Evolutionary conservation across 2,329 filamentous ascomycete genomes (phyloP).

Genomic region (Cladosporium sp.): DNA sequence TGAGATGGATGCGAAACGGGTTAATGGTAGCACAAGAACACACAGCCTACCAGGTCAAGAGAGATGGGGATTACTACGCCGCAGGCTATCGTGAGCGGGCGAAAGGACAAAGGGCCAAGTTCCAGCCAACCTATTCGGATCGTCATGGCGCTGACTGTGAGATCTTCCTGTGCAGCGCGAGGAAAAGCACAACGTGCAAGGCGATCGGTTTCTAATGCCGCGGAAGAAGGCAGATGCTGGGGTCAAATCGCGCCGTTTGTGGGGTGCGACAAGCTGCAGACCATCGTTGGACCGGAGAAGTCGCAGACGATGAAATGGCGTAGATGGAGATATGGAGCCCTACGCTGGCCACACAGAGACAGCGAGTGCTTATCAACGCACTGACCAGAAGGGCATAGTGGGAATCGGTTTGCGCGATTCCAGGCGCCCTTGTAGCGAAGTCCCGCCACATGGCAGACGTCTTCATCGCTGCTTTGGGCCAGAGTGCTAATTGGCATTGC

Average conservation of each 20-base stretch:
- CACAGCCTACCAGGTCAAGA: neutral
- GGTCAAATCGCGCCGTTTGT: neutral
- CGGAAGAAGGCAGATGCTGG: conserved; percentile 5
- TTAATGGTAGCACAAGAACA: neutral
- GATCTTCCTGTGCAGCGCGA: conserved; percentile 1
- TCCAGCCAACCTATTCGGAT: neutral
- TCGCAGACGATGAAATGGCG: neutral
- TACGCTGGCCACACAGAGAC: conserved; percentile 7
- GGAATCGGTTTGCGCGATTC: neutral
- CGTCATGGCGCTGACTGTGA: neutral
- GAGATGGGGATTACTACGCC: neutral
- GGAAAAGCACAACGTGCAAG: neutral
- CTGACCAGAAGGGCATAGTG: conserved; percentile 10
- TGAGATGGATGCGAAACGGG: neutral
- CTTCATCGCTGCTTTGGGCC: neutral
- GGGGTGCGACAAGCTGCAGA: neutral
- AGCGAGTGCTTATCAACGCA: conserved; percentile 7
- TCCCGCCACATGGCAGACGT: neutral
- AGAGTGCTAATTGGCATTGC: neutral
- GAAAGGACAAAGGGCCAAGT: neutral
- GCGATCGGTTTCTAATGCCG: neutral
- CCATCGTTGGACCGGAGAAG: neutral
- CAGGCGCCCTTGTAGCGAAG: neutral
- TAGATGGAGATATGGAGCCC: neutral
- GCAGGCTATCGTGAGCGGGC: too few relatives aligned